Base-by-base conservation (phyloP, 768 basidiomycete species). In the Megacollybia marginata region DNA sequence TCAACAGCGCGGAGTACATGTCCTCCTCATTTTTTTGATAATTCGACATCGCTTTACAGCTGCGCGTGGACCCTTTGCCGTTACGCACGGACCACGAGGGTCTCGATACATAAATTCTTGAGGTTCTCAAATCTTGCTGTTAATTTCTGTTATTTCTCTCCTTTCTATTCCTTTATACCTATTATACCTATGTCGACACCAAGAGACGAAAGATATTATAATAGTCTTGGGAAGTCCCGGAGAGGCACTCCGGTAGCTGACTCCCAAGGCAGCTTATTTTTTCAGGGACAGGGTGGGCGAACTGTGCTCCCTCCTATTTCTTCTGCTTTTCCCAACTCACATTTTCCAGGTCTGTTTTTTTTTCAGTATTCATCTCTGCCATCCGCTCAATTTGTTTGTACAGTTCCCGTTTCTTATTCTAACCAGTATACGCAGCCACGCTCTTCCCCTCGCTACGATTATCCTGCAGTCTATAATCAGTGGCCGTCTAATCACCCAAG, bases 261-360 rank as follows among this genome's bases (percentile, higher is more conserved):
- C 68, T 64, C 78, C 65, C 80, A 82, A 70, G 71, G 66, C 65
- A 72, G 73, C 69, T 73, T 66, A 71, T 83, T 83, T 76, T 80
- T 85, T 73, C 78, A 78, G 72, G 75, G 82, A 76, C 85, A 87
- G 82, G 85, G 86, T 88, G 85, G 85, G 85, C 83, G 85, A 81
- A 80, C 83, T 75, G 78, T 85, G 74, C 81, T 87, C 69, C 86
- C 85, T 83, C 82, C 85, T 81, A 74, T 88, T 78, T 78, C 80
- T 80, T 75, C 82, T 70, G 79, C 80, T 62, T 84, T 85, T 83
- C 84, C 84, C 85, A 82, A 80, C 82, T 87, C 82, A 84, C 84
- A 76, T 81, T 85, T 83, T 84, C 79, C 85, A 88, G 85, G 85
- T 88, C 81, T 78, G 85, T 86, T 76, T 69, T 68, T 69, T 70